Evolutionary conservation across 495 filamentous ascomycete genomes (phyloP).

Genomic region (Aspergillus coremiiformis): DNA sequence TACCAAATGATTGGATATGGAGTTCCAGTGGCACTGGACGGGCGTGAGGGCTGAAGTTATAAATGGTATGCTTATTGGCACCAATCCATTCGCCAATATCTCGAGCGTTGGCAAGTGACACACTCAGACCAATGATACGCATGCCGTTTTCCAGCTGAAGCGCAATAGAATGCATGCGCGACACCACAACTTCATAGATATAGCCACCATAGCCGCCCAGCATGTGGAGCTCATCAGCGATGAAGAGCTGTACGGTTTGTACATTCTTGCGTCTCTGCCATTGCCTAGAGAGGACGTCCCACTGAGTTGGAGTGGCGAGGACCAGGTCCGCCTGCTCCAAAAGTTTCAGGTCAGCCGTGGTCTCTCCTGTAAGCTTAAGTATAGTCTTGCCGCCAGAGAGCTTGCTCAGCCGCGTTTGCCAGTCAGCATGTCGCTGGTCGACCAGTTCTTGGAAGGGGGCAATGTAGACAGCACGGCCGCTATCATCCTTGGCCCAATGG

Average conservation of each 20-base stretch:
- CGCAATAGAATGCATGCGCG: slow-evolving; percentile 94
- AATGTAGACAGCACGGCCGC: slow-evolving; percentile 83
- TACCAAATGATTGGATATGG: slow-evolving; percentile 90
- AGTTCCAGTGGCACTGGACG: slow-evolving; percentile 84
- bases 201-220: slow-evolving; percentile 86
- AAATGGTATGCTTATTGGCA: slow-evolving; percentile 96
- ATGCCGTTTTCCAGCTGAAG: slow-evolving; percentile 77
- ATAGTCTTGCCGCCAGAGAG: slow-evolving; percentile 83
- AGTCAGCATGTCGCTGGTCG: slow-evolving; percentile 70
- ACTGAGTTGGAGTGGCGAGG: slow-evolving; percentile 85
- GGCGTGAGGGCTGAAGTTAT: slow-evolving; percentile 93
- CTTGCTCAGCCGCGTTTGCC: slow-evolving; percentile 65
- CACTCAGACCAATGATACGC: slow-evolving; percentile 85
- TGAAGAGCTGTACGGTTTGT: slow-evolving; percentile 82
- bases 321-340: slow-evolving; percentile 86
- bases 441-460: slow-evolving; percentile 94
- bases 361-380: slow-evolving; percentile 91
- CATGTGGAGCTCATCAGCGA: slow-evolving; percentile 94
- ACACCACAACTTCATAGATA: slow-evolving; percentile 91
- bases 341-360: slow-evolving; percentile 80
- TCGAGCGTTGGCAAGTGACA: slow-evolving; percentile 82
- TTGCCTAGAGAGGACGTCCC: slow-evolving; percentile 90
- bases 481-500: slow-evolving; percentile 67
- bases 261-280: slow-evolving; percentile 96
- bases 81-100: slow-evolving; percentile 99